phyloP scores from a whole-genome alignment of 2,329 filamentous ascomycete genomes.

The Fusarium austroafricanum region DNA sequence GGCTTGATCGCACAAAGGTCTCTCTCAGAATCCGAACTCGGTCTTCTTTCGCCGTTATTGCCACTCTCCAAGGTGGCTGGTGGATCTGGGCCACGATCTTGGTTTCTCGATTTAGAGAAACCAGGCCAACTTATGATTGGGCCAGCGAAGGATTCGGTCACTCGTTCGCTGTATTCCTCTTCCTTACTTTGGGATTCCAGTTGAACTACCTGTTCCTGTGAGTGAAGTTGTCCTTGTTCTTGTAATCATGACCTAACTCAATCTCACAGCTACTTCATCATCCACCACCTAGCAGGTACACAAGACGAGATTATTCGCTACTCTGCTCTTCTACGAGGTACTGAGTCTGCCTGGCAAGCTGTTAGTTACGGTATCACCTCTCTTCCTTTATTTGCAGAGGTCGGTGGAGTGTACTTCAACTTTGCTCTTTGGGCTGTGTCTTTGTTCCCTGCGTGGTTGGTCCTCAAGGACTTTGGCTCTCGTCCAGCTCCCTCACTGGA shows the following conservation, averaged over 20 bases:
- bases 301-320: conserved; percentile 75
- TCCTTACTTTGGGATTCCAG: conserved; percentile 76
- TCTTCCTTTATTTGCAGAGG: conserved; percentile 69
- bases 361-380: conserved; percentile 76
- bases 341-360: conserved; percentile 79
- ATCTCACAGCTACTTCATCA: conserved; percentile 71
- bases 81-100: conserved; percentile 79
- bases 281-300: conserved; percentile 71
- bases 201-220: conserved; percentile 78
- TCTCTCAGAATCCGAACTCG: conserved; percentile 66
- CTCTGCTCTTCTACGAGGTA: conserved; percentile 74
- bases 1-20: conserved; percentile 68
- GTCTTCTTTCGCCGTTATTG: conserved; percentile 64
- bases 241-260: background rate
- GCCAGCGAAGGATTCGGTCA: conserved; percentile 69
- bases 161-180: conserved; percentile 74
- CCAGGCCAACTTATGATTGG: conserved; percentile 75
- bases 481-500: conserved; percentile 1
- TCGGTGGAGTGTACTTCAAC: conserved; percentile 77
- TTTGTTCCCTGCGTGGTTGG: conserved; percentile 73
- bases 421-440: conserved; percentile 75
- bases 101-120: conserved; percentile 68
- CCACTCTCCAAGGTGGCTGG: conserved; percentile 72
- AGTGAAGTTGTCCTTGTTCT: conserved; percentile 39
- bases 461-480: conserved; percentile 61